Evolutionary conservation across 495 filamentous ascomycete species (phyloP), one percentile per base, ranked within the genome.

Genomic region (Pseudoneurospora amorphoporcata): DNA sequence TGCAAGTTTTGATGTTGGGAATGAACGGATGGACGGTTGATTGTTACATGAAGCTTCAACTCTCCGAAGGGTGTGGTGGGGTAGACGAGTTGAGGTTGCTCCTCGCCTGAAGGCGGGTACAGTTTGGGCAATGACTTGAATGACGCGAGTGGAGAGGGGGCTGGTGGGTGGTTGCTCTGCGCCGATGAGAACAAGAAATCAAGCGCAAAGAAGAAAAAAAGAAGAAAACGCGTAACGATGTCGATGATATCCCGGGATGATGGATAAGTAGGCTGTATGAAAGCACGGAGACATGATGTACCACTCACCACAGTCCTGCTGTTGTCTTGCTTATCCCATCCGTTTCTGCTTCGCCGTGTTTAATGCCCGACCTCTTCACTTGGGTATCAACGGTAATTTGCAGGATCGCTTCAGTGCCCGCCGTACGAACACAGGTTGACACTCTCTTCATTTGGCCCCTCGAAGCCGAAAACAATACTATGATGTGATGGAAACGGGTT

Each of bases 361-460:
- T 80, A 69, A 70, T 81, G 78, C 79, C 79, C 77, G 78, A 81
- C 72, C 73, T 68, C 43, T 41, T 73, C 72, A 17, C 70, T 72
- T 81, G 78, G 79, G 79, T 79, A 81, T 42, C 79, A 79, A 81
- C 70, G 69, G 53, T 8, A 65, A 65, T 65, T 65, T 65, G 53
- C 53, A 65, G 29, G 29, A 65, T 65, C 7, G 6, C 29, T 35
- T 35, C 0, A 8, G 53, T 65, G 23, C 23, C 7, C 23, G 14
- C 14, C 29, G 53, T 35, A 35, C 23, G 1, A 29, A 35, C 53
- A 35, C 12, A 65, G 41, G 53, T 65, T 29, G 53, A 35, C 29
- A 35, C 53, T 65, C 53, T 4, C 14, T 65, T 65, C 53, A 23
- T 65, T 32, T 32, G 53, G 23, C 23, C 19, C 10, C 10, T 23